Conservation (phyloP, 2,329 filamentous ascomycete genomes). For the Penicillium sp. region DNA sequence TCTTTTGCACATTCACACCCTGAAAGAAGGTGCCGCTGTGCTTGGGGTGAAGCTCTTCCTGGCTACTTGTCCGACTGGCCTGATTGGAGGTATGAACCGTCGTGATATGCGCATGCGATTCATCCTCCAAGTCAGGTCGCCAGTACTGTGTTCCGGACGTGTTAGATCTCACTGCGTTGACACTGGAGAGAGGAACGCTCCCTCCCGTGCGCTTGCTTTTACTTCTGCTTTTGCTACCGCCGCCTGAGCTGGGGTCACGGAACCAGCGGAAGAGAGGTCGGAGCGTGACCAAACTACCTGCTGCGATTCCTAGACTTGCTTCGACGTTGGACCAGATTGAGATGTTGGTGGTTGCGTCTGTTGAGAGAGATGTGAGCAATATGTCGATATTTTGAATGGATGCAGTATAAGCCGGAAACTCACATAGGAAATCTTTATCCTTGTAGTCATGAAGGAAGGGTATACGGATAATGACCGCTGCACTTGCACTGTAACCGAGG, state of each 20-base stretch:
- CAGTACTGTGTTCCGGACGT: constrained; percentile 30
- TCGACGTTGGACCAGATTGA: constrained; percentile 47
- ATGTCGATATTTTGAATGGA: not conserved
- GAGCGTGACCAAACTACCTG: constrained; percentile 52
- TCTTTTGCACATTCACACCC: constrained; percentile 39
- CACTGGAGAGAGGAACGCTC: constrained; percentile 35
- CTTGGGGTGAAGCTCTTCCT: constrained; percentile 35
- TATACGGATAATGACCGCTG: constrained; percentile 40
- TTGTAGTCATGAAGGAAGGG: constrained; percentile 38
- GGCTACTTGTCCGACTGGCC: constrained; percentile 33
- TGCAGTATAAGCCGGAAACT: constrained; percentile 11
- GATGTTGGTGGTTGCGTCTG: constrained; percentile 37
- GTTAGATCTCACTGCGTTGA: constrained; percentile 22
- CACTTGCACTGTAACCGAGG: constrained; percentile 32
- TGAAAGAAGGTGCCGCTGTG: constrained; percentile 20
- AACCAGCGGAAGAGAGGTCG: constrained; percentile 51
- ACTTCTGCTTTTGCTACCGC: constrained; percentile 14
- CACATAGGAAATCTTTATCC: constrained; percentile 36
- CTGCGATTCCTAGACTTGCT: constrained; percentile 45
- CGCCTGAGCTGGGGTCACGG: constrained; percentile 29
- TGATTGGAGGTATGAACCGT: constrained; percentile 30
- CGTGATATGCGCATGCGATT: constrained; percentile 28
- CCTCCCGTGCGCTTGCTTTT: constrained; percentile 27
- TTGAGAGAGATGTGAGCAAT: constrained; percentile 12
- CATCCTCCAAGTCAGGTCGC: constrained; percentile 34